Evolutionary conservation across 139 green algal species (phyloP), one percentile per base, ranked within the genome.

Genomic region (Chlorella sp.): DNA sequence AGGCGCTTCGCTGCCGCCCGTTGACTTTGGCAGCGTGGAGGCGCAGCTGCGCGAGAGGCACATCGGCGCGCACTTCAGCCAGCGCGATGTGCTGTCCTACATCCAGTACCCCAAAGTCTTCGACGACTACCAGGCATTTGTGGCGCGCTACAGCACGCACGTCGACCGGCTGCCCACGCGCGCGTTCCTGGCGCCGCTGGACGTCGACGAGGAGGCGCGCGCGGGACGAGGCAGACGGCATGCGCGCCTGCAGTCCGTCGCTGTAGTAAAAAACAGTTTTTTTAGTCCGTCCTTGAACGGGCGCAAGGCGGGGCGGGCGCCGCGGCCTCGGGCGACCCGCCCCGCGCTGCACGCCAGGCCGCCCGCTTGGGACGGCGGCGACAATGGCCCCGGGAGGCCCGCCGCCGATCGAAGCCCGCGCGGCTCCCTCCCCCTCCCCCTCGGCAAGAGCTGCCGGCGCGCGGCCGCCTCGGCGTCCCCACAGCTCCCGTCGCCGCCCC

Each of bases 31-130:
- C 21, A 42, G 36, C 23, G 42, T 71, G 19, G 21, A 38, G 27
- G 42, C 45, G 64, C 64, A 71, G 64, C 42, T 50, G 25, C 11
- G 42, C 61, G 83, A 92, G 25, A 92, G 93, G 82, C 92, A 93
- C 73, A 88, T 81, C 56, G 58, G 58, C n/a, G 40, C 63, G 50
- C 64, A 59, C 73, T 90, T 96, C 71, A 81, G 43, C 42, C 60
- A 80, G 48, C 80, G 82, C n/a, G 92, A 98, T 73, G 89, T 96
- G 51, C 84, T 98, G 19, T 91, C 79, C 27, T 84, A 90, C 21
- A 90, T 90, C 29, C 83, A 98, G 48, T 98, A 98, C 84, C 93
- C 94, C 79, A 90, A 94, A 77, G 93, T 95, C 48, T 96, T 94
- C 79, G 87, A 93, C 53, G 91, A 96, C 71, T 96, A 90, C 83